Evolutionary conservation across 2,329 filamentous ascomycete species (phyloP).

Genomic region (Ascochyta pisi): DNA sequence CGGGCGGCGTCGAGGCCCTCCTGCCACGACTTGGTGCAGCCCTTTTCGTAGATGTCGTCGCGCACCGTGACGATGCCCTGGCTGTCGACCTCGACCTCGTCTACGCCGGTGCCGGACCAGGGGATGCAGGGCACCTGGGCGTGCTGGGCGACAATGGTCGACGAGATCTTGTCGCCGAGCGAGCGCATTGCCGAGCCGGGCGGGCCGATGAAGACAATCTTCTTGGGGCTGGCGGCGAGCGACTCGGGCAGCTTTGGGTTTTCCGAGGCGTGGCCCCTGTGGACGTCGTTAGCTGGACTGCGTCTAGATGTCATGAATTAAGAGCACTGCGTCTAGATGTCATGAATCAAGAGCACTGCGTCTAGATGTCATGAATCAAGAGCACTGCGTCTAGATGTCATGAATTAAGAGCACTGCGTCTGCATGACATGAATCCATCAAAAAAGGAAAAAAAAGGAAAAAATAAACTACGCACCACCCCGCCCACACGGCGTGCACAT

Average conservation of each 20-base stretch:
- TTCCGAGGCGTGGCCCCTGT: slow-evolving; percentile 87
- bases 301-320: no score
- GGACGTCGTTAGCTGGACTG: slow-evolving; percentile 4
- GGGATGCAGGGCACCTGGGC: slow-evolving; percentile 96
- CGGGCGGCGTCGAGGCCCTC: slow-evolving; percentile 87
- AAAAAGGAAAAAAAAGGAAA: no score
- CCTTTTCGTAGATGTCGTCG: slow-evolving; percentile 84
- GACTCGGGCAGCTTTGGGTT: slow-evolving; percentile 98
- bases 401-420: not conserved
- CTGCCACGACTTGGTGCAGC: slow-evolving; percentile 87
- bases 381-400: no score
- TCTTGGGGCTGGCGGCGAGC: slow-evolving; percentile 92
- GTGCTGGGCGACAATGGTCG: slow-evolving; percentile 98
- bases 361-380: not conserved
- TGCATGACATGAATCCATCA: no score
- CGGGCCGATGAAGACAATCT: slow-evolving; percentile 98
- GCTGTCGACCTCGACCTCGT: slow-evolving; percentile 77
- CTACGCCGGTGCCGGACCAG: slow-evolving; percentile 96
- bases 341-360: not conserved
- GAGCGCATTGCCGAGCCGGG: slow-evolving; percentile 98
- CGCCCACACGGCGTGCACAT: slow-evolving; percentile 98
- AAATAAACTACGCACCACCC: slow-evolving; percentile 75
- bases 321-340: no score
- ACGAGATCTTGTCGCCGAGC: slow-evolving; percentile 98
- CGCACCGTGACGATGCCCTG: slow-evolving; percentile 90